Evolutionary conservation across 2,329 filamentous ascomycete genomes (phyloP), one percentile per base, ranked within the genome.

Genomic region (Trichoderma pleuroti): DNA sequence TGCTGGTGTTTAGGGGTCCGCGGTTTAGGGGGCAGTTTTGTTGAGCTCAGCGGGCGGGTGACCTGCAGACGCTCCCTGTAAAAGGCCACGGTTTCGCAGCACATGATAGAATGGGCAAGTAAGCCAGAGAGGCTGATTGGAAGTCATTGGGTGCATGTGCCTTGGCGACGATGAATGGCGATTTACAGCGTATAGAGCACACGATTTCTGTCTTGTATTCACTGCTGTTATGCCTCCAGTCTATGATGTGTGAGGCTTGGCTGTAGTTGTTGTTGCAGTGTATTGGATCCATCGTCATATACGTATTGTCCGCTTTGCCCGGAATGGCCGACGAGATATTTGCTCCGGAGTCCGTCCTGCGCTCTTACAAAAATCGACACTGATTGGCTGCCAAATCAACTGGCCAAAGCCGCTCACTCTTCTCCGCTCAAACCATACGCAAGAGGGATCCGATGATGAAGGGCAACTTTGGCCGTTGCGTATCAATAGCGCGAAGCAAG

Each of bases 1-100:
- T 30, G 54, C 2, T 42, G 26, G 64, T 24, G 12, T 42, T 49
- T 52, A 60, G 56, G 66, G 65, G 39, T 24, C 39, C 56, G 12
- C 46, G 28, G 52, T 61, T 34, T 68, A 68, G 66, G 66, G 63
- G 66, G 56, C 57, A 49, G 42, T 68, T 60, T 66, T 68, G 56
- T 61, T 68, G 56, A 61, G 56, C 56, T 36, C 30, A 60, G 66
- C 28, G 52, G 63, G 66, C 39, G 39, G 39, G 30, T 61, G 66
- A 61, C 66, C 52, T 52, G 66, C 56, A 61, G 12, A 60, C 9
- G 30, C 9, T 9, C 39, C 66, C 66, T 60, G 36, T 12, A 52
- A 65, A 36, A 64, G 61, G 61, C 42, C 61, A 64, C 42, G 21
- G n/a, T 52, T 49, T 52, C 28, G 61, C 24, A 24, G 57, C 59